These are phyloP conservation scores for Stenocarpella maydis DNA, from an alignment of 2,329 filamentous ascomycete species.

Conservation along the genomic window DNA sequence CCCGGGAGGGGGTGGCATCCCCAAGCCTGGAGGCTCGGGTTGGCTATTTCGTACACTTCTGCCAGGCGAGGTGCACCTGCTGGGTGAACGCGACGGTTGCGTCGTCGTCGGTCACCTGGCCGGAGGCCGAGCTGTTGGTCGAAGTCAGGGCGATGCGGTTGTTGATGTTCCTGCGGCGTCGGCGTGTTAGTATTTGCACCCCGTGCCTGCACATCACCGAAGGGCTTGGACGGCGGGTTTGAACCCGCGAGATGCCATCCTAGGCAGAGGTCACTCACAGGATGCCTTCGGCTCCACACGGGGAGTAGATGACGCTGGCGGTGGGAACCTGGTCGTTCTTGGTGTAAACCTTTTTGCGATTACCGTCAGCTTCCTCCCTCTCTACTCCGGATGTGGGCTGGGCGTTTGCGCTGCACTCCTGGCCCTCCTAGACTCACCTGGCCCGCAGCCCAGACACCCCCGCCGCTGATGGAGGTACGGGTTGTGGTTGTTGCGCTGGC, in stretches of 20 bases:
- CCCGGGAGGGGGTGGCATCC: conserved; percentile 1
- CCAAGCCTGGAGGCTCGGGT: background rate
- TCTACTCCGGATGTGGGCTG: background rate
- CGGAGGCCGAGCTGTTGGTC: conserved; percentile 44
- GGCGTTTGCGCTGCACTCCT: background rate
- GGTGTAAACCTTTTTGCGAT: conserved; percentile 43
- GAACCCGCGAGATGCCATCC: too few species aligned
- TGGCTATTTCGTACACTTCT: conserved; percentile 34
- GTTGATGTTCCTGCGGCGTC: conserved; percentile 44
- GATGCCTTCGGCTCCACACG: conserved; percentile 55
- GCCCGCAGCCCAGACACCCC: conserved; percentile 51
- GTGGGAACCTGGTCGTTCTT: conserved; percentile 55
- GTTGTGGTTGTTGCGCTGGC: conserved; percentile 54
- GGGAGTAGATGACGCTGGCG: conserved; percentile 54
- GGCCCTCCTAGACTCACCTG: conserved; percentile 43
- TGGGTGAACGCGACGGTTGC: conserved; percentile 50
- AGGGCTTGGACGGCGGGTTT: too few species aligned
- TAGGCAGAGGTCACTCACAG: conserved; percentile 38
- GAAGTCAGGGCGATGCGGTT: conserved; percentile 48
- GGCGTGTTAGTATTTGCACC: background rate
- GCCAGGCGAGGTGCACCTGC: conserved; percentile 49
- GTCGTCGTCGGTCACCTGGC: conserved; percentile 50
- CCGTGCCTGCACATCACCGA: background rate
- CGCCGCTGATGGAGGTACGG: conserved; percentile 52
- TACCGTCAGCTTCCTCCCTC: background rate